Evolutionary conservation across 2,329 filamentous ascomycete genomes (phyloP), one percentile per base, ranked within the genome.

Genomic region (Aureobasidium sp.): DNA sequence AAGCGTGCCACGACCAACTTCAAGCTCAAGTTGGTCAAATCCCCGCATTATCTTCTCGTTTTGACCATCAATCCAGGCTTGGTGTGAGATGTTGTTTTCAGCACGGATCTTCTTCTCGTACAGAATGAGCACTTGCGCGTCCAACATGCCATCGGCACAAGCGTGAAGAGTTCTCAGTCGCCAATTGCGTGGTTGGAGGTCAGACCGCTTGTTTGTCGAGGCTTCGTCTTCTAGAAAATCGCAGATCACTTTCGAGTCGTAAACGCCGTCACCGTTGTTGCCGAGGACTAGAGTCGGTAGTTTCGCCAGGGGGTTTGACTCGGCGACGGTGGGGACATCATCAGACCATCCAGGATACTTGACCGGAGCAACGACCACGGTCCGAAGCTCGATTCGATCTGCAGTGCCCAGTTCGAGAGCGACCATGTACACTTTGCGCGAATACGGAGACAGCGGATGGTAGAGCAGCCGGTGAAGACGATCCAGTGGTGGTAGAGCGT

Each of bases 61-160:
- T 46, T 46, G 53, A 19, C 53, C 53, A 57, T 35, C 40, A 8
- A 46, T 46, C 53, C 53, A 57, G 21, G 53, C 35, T 57, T 57
- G 40, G 31, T 35, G 46, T 21, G 15, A 19, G 7, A 57, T 29
- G 38, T 57, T 46, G 53, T 57, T 46, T 15, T 57, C 53, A 45
- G 40, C 53, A 57, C 53, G 40, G 53, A 57, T 57, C 53, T 46
- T 57, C 15, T 57, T 46, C 53, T 57, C 53, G 53, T 57, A 57
- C 17, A 57, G 5, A 9, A 57, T 46, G 53, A 57, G 53, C 21
- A 46, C 40, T 46, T 57, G 53, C 29, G 53, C 53, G 29, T 46
- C 53, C 40, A 57, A n/a, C 29, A 57, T 37, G 8, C 53, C 53
- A 21, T 57, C 53, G 13, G 53, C 53, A 5, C 53, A 46, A 25